Base-by-base conservation (phyloP, 352 stramenopile genomes). In the Thalassiosira livingstoniorum region DNA sequence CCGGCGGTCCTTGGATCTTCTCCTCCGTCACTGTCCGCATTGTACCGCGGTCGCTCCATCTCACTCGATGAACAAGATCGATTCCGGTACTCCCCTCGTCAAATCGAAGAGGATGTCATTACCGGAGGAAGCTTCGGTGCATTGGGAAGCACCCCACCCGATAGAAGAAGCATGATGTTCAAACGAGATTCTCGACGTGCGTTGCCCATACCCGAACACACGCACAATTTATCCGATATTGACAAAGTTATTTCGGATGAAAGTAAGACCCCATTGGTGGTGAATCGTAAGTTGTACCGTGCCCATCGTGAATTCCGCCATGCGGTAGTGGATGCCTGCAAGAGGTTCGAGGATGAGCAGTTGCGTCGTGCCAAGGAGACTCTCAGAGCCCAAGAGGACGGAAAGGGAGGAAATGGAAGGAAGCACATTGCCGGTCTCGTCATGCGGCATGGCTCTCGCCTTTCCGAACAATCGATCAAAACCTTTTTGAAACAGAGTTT, bases 341-440 rank as follows among this genome's bases (percentile, higher is more conserved):
- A 92, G 55, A 77, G 88, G 58, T 93, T 94, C 70, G 90, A 94
- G 69, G 86, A 92, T 23, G 82, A 94, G 43, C 87, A 94, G 68
- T 67, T 87, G 11, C 78, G 77, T 23, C 87, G 83, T 80, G 79
- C 86, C 10, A 80, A 78, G 23, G 80, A 88, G 43, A 58, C 82
- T 43, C 62, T 94, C 11, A 69, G 85, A 32, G 77, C 78, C 23
- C 67, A 75, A 75, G 72, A 85, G 35, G 68, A 67, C 64, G 64
- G 64, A 75, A 55, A 74, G 54, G 47, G 67, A 11, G n/a, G n/a
- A n/a, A n/a, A n/a, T n/a, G n/a, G n/a, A n/a, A n/a, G n/a, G n/a
- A 74, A 76, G 23, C 64, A 85, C 45, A 82, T 65, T 47, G 88
- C 88, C 34, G 90, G 90, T 68, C 69, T 94, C 32, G 86, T 94